These are phyloP conservation scores for Graphiopsis chlorocephala DNA, from an alignment of 2,329 filamentous ascomycete genomes.

Conservation along the genomic window DNA sequence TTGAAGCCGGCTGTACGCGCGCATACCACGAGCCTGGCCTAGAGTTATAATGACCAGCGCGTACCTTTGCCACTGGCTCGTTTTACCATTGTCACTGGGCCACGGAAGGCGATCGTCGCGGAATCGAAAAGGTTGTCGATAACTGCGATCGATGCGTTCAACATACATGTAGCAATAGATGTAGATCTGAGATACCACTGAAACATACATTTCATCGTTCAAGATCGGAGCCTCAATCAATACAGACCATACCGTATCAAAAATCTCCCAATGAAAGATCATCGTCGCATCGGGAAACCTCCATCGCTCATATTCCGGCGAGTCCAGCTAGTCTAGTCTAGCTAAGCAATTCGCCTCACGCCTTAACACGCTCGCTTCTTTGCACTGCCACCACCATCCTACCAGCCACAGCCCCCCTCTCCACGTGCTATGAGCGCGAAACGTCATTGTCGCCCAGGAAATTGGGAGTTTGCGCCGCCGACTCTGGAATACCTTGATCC, in stretches of 20 bases:
- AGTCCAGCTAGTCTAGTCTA: too few species aligned
- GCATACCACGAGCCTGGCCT: not conserved
- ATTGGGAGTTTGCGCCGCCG: not conserved
- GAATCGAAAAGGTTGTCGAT: not conserved
- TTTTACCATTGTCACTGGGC: not conserved
- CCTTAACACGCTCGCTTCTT: not conserved
- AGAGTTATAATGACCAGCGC: not conserved
- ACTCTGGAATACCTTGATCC: not conserved
- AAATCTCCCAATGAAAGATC: not conserved
- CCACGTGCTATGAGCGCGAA: not conserved
- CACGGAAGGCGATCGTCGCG: not conserved
- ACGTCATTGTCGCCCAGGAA: constrained; percentile 2
- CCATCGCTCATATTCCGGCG: too few species aligned
- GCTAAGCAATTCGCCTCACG: constrained; percentile 5
- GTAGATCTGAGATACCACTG: constrained; percentile 1
- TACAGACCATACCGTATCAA: not conserved
- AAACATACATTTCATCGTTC: not conserved
- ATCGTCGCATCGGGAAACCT: not conserved
- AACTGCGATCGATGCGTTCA: not conserved
- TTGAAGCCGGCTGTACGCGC: not conserved
- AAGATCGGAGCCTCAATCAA: not conserved
- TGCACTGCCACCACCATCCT: not conserved
- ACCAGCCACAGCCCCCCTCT: not conserved
- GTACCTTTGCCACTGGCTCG: not conserved
- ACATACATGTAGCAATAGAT: constrained; percentile 1